These are phyloP conservation scores for Dendrocalamus sinicus DNA, from an alignment of 176 grass and related monocot species.

Conservation along the genomic window DNA sequence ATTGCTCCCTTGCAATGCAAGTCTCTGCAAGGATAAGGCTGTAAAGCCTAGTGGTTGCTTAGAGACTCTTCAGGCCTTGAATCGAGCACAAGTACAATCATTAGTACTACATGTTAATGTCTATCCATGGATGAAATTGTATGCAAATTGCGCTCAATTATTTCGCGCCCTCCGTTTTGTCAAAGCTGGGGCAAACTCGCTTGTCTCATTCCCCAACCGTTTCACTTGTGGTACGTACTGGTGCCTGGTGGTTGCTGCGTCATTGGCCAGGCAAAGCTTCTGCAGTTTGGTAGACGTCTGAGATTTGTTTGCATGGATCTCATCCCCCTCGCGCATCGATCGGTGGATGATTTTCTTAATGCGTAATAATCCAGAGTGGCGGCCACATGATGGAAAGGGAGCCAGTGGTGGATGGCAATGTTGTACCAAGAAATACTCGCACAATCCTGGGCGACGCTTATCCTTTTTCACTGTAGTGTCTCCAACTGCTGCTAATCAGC, in stretches of 20 bases:
- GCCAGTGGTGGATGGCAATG: slow-evolving; percentile 47
- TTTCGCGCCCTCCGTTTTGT: slow-evolving; percentile 24
- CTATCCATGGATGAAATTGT: background rate
- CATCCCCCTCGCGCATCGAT: slow-evolving; percentile 17
- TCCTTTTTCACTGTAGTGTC: background rate
- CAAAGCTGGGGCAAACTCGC: background rate
- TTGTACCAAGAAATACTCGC: slow-evolving; percentile 38
- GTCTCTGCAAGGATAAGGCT: slow-evolving; percentile 10
- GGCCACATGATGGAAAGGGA: slow-evolving; percentile 36
- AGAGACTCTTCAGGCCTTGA: slow-evolving; percentile 13
- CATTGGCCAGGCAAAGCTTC: background rate
- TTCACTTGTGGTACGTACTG: background rate
- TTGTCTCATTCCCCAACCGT: background rate
- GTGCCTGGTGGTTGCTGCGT: slow-evolving; percentile 28
- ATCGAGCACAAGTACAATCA: slow-evolving; percentile 40
- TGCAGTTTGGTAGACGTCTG: slow-evolving; percentile 9
- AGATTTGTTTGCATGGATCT: slow-evolving; percentile 39
- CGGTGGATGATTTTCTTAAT: slow-evolving; percentile 19
- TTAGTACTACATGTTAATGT: slow-evolving; percentile 10
- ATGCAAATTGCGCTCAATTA: slow-evolving; percentile 26
- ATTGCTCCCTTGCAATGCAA: slow-evolving; percentile 38
- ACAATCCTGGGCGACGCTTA: background rate
- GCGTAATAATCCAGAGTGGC: slow-evolving; percentile 41
- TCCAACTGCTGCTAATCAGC: background rate
- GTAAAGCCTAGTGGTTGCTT: slow-evolving; percentile 43